phyloP scores from a whole-genome alignment of 805 yeast genomes.

The Torulaspora gathmanii region DNA sequence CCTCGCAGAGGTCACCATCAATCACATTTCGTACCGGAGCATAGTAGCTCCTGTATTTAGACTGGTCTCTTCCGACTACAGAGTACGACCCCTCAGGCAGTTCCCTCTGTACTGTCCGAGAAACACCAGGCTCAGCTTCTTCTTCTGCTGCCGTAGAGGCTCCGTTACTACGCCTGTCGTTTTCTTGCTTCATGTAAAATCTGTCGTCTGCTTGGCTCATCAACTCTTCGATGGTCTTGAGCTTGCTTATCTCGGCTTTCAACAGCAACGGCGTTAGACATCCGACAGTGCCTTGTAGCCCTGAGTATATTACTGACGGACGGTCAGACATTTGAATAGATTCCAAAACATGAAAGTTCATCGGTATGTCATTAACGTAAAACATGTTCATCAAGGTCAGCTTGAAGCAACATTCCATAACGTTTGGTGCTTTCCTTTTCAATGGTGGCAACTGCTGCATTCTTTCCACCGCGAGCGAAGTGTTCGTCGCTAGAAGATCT shows the following conservation, averaged over 20 bases:
- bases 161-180: constrained; percentile 2
- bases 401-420: constrained; percentile 42
- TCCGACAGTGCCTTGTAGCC: constrained; percentile 81
- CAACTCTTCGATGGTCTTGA: constrained; percentile 49
- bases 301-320: constrained; percentile 63
- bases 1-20: constrained; percentile 85
- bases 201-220: constrained; percentile 34
- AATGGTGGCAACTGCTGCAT: constrained; percentile 7
- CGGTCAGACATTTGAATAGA: constrained; percentile 42
- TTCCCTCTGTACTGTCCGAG: constrained; percentile 8
- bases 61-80: constrained; percentile 62
- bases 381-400: constrained; percentile 52
- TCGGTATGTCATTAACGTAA: constrained; percentile 65
- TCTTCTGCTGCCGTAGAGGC: constrained; percentile 13
- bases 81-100: constrained; percentile 31
- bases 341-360: constrained; percentile 47
- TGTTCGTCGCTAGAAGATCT: constrained; percentile 13
- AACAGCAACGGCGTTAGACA: constrained; percentile 62
- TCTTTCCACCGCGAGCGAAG: constrained; percentile 10
- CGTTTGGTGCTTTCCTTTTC: constrained; percentile 19
- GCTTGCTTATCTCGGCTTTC: constrained; percentile 54
- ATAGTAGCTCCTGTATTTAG: constrained; percentile 70
- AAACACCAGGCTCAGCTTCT: constrained; percentile 21
- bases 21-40: constrained; percentile 71
- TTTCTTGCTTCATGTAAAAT: constrained; percentile 14